phyloP scores from a whole-genome alignment of 2,329 filamentous ascomycete genomes.

The Metarhizium robertsii region DNA sequence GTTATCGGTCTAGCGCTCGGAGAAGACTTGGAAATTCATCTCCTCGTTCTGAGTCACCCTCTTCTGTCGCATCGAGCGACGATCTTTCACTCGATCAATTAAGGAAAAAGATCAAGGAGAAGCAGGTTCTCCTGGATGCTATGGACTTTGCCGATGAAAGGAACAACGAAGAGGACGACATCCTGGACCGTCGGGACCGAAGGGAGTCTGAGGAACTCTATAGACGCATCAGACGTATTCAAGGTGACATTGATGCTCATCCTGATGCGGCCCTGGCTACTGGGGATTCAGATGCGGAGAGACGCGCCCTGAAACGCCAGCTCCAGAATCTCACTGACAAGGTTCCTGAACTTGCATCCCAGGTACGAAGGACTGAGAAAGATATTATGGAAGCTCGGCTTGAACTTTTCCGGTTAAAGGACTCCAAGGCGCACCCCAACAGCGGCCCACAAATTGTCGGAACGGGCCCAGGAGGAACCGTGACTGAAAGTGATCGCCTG shows the following conservation, averaged over 20 bases:
- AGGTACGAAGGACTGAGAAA: constrained; percentile 83
- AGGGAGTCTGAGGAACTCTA: constrained; percentile 92
- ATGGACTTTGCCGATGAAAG: constrained; percentile 95
- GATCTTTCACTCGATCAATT: constrained; percentile 82
- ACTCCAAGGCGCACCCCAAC: constrained; percentile 83
- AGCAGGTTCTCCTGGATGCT: constrained; percentile 87
- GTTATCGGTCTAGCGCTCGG: constrained; percentile 88
- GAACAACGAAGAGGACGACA: constrained; percentile 80
- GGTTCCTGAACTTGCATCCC: constrained; percentile 82
- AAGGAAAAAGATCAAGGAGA: constrained; percentile 86
- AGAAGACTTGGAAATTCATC: constrained; percentile 73
- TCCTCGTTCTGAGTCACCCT: constrained; percentile 69
- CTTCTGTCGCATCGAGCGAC: constrained; percentile 61
- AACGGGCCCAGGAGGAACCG: constrained; percentile 79
- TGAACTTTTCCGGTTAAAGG: constrained; percentile 86
- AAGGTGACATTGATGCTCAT: constrained; percentile 90
- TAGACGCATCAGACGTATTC: constrained; percentile 78
- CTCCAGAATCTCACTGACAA: constrained; percentile 82
- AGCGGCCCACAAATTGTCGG: constrained; percentile 76
- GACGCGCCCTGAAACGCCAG: constrained; percentile 77
- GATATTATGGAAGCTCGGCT: constrained; percentile 85
- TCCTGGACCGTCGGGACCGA: constrained; percentile 80
- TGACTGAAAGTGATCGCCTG: constrained; percentile 89
- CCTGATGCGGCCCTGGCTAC: constrained; percentile 63
- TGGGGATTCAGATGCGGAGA: constrained; percentile 79